Percentiles rank a stretch among this genome's conserved stretches.
Conservation (phyloP, 345 rosid species). For the Citrus unshiu region DNA sequence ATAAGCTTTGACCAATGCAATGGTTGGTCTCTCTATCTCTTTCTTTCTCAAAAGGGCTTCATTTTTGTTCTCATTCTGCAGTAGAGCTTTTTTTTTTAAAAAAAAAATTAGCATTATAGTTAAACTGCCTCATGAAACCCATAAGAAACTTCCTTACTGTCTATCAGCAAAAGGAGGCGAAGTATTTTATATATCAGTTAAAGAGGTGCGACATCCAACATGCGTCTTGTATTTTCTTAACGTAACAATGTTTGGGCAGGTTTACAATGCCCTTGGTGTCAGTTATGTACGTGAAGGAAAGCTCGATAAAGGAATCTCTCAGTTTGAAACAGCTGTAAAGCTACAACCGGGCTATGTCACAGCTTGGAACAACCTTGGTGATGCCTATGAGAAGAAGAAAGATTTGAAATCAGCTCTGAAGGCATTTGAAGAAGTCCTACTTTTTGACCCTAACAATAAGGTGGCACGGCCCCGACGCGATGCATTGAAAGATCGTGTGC, state of each 20-base stretch:
- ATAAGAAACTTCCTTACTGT: background rate
- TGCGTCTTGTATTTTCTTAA: background rate
- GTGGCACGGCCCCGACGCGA: conserved; percentile 84
- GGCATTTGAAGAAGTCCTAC: conserved; percentile 91
- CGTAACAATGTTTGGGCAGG: conserved; percentile 29
- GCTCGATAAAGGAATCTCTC: conserved; percentile 78
- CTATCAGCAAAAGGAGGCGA: background rate
- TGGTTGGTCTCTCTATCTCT: background rate
- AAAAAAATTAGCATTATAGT: too few relatives aligned
- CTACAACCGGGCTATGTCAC: conserved; percentile 92
- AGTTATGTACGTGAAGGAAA: conserved; percentile 71
- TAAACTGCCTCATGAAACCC: too few relatives aligned
- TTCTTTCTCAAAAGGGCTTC: background rate
- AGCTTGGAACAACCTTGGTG: conserved; percentile 99
- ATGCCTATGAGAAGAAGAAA: conserved; percentile 88
- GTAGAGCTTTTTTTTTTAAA: too few relatives aligned
- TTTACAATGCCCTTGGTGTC: conserved; percentile 68
- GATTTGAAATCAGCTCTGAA: conserved; percentile 69
- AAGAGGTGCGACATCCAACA: background rate
- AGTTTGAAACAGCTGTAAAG: conserved; percentile 84
- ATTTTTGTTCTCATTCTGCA: background rate
- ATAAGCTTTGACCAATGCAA: background rate
- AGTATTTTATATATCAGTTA: background rate
- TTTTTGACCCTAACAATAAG: conserved; percentile 89
- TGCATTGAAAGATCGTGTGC: conserved; percentile 58